Evolutionary conservation across 2,329 filamentous ascomycete genomes (phyloP).

Genomic region (Alternaria incomplexa): DNA sequence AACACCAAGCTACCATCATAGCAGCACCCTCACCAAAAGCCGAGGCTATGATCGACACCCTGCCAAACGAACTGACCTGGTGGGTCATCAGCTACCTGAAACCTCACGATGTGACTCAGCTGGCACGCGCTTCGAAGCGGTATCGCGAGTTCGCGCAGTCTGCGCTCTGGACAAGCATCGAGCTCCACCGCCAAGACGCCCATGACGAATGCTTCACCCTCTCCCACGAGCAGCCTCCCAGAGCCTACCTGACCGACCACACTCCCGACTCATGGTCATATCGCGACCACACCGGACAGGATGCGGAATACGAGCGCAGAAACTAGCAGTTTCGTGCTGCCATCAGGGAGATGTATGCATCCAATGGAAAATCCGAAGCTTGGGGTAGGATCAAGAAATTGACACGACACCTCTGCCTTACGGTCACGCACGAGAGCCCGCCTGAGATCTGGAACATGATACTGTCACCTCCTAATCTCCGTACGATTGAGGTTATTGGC

Average conservation of each 20-base stretch:
- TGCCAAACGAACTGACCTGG: slow-evolving; percentile 2
- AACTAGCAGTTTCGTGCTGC: neutral
- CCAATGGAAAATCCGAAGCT: neutral
- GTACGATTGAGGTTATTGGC: neutral
- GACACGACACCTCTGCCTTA: neutral
- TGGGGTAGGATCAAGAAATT: neutral
- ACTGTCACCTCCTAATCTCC: neutral
- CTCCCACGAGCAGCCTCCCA: neutral
- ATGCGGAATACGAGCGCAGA: neutral
- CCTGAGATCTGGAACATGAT: neutral
- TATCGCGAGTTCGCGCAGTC: neutral
- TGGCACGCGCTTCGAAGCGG: slow-evolving; percentile 5
- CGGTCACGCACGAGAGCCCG: neutral
- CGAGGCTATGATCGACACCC: neutral
- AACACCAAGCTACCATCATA: neutral
- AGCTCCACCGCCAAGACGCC: neutral
- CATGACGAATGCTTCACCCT: neutral
- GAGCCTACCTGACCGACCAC: neutral
- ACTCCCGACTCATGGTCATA: no score
- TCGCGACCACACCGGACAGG: neutral
- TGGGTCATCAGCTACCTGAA: neutral
- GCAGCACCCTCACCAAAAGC: neutral
- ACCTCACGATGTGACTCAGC: slow-evolving; percentile 4
- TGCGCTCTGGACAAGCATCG: slow-evolving; percentile 1
- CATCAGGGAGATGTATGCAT: neutral